Evolutionary conservation across 2,329 filamentous ascomycete genomes (phyloP).

Genomic region (Macroventuria anomochaeta): DNA sequence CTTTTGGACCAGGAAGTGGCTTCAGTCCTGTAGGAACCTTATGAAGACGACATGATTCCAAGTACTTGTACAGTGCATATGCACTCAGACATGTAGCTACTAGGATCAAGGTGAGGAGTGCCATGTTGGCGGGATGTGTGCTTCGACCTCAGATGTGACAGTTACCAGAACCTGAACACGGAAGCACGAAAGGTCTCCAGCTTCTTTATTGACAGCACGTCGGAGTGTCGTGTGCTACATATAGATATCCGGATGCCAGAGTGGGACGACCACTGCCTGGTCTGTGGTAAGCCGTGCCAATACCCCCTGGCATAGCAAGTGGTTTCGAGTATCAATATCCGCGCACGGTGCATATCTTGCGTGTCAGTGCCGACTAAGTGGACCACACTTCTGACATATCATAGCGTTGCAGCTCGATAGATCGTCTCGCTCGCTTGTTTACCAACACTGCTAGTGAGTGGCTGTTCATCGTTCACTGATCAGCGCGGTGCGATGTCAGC

Average conservation of each 20-base stretch:
- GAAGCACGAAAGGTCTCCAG: slow-evolving; percentile 18
- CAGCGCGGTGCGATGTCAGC: not conserved
- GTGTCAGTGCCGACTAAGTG: slow-evolving; percentile 28
- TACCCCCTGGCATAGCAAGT: slow-evolving; percentile 18
- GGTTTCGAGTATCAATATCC: slow-evolving; percentile 33
- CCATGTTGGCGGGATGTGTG: slow-evolving; percentile 36
- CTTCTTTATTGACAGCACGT: slow-evolving; percentile 12
- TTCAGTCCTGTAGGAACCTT: slow-evolving; percentile 46
- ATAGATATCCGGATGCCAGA: slow-evolving; percentile 32
- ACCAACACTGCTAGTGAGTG: not conserved
- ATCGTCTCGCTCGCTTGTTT: not conserved
- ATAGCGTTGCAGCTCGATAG: slow-evolving; percentile 5
- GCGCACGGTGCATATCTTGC: slow-evolving; percentile 26
- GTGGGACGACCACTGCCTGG: slow-evolving; percentile 26
- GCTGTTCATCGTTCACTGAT: not conserved
- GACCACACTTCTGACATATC: slow-evolving; percentile 21
- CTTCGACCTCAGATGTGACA: slow-evolving; percentile 12
- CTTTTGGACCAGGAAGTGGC: slow-evolving; percentile 50
- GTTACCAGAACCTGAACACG: slow-evolving; percentile 6
- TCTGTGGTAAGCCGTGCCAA: slow-evolving; percentile 23
- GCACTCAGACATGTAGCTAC: slow-evolving; percentile 30
- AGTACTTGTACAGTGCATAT: slow-evolving; percentile 41
- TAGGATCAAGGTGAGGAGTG: slow-evolving; percentile 36
- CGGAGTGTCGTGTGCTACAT: slow-evolving; percentile 33
- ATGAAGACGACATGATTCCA: slow-evolving; percentile 33